phyloP scores from a whole-genome alignment of 2,329 filamentous ascomycete species.

The Aspergillus arachidicola region DNA sequence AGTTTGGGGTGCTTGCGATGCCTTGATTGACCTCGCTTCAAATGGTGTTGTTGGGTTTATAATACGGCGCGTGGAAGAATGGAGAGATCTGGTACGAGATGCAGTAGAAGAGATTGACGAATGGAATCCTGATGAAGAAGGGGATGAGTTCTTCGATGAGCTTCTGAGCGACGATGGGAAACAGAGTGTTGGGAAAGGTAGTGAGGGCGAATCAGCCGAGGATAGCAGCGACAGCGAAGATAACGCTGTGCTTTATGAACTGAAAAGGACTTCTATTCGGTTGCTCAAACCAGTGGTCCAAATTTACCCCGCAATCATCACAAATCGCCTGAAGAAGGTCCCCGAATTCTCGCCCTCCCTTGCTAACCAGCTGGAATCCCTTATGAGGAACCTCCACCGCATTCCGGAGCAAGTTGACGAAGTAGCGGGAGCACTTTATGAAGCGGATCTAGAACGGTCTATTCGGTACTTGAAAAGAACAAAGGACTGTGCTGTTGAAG shows the following conservation, averaged over 20 bases:
- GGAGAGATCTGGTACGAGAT: constrained; percentile 75
- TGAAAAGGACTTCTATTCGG: constrained; percentile 46
- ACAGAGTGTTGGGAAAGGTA: constrained; percentile 21
- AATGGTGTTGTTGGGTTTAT: constrained; percentile 72
- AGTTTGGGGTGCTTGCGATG: constrained; percentile 83
- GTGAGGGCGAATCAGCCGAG: constrained; percentile 18
- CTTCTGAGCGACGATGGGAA: constrained; percentile 34
- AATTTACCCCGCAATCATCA: constrained; percentile 47
- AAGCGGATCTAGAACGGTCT: constrained; percentile 40
- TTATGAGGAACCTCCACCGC: constrained; percentile 36
- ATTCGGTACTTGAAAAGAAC: constrained; percentile 35
- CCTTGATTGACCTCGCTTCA: constrained; percentile 63
- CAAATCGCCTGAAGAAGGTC: constrained; percentile 42
- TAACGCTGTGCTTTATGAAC: constrained; percentile 38
- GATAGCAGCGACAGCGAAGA: constrained; percentile 29
- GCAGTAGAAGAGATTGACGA: constrained; percentile 83
- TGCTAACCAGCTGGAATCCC: constrained; percentile 35
- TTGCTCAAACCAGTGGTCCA: constrained; percentile 47
- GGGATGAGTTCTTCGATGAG: constrained; percentile 57
- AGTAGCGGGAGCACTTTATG: constrained; percentile 49
- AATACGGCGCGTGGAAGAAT: constrained; percentile 71
- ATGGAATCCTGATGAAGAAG: constrained; percentile 75
- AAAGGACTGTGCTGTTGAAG: constrained; percentile 57
- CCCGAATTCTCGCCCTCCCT: constrained; percentile 20
- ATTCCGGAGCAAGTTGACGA: constrained; percentile 49